Conservation (phyloP, 768 basidiomycete species). For the Cubamyces lactineus region DNA sequence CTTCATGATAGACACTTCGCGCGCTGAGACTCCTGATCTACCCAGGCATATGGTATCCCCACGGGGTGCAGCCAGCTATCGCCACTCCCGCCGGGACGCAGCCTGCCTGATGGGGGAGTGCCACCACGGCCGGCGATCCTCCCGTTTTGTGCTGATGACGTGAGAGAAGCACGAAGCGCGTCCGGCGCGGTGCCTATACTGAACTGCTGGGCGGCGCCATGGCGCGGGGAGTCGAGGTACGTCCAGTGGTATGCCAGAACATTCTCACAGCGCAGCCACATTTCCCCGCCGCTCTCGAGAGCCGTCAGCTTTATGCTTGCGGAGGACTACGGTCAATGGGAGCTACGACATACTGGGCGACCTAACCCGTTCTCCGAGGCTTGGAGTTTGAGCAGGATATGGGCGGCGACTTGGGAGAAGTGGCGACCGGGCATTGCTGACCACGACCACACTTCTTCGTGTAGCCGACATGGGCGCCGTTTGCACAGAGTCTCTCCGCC, state of each 20-base stretch:
- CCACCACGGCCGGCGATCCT: constrained; percentile 13
- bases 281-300: constrained; percentile 6
- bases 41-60: constrained; percentile 13
- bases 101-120: not conserved
- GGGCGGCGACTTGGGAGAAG: no score
- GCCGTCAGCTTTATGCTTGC: not conserved
- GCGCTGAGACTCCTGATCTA: no score
- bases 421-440: not conserved
- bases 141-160: constrained; percentile 10
- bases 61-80: not conserved
- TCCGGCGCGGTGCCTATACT: constrained; percentile 1
- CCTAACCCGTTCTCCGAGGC: no score
- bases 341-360: no score
- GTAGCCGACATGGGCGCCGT: not conserved
- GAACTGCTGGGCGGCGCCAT: constrained; percentile 2
- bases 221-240: not conserved
- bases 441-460: not conserved
- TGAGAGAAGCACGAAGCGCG: constrained; percentile 2
- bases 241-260: not conserved
- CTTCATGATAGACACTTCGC: constrained; percentile 8
- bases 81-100: not conserved
- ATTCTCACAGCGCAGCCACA: constrained; percentile 21
- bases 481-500: not conserved
- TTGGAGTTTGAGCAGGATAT: no score
- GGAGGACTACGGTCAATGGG: no score